phyloP scores from a whole-genome alignment of 2,329 filamentous ascomycete species.

The Neonectria coccinea region DNA sequence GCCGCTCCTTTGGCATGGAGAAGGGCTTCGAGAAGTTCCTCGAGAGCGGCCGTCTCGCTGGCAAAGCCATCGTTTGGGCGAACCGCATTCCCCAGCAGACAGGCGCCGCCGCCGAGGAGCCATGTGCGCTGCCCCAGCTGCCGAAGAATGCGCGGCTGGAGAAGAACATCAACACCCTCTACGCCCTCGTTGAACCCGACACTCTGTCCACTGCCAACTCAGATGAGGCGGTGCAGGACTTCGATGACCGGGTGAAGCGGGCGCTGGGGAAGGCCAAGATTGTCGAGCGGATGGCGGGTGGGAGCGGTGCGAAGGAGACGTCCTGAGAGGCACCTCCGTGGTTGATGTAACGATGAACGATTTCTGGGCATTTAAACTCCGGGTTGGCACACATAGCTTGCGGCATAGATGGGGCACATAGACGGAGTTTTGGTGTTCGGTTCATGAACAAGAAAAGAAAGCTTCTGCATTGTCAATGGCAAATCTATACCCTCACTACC shows the following conservation, averaged over 20 bases:
- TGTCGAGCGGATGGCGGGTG: constrained; percentile 75
- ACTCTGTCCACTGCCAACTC: constrained; percentile 84
- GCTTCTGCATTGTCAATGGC: constrained; percentile 47
- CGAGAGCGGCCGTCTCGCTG: constrained; percentile 82
- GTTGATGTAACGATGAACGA: constrained; percentile 17
- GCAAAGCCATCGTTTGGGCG: constrained; percentile 85
- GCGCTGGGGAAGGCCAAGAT: constrained; percentile 88
- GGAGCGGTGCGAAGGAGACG: constrained; percentile 34
- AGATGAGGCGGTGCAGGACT: constrained; percentile 90
- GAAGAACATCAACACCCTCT: constrained; percentile 81
- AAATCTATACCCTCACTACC: constrained; percentile 47
- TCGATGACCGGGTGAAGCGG: constrained; percentile 88
- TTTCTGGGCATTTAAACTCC: constrained; percentile 22
- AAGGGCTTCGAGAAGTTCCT: constrained; percentile 95
- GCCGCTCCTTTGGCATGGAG: constrained; percentile 88
- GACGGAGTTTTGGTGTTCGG: constrained; percentile 20
- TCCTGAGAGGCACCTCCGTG: constrained; percentile 20
- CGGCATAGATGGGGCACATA: constrained; percentile 19
- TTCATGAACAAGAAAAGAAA: constrained; percentile 33
- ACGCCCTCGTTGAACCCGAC: constrained; percentile 81
- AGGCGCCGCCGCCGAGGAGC: constrained; percentile 10
- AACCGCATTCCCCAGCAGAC: constrained; percentile 66
- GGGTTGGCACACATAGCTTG: constrained; percentile 8
- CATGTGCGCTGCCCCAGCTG: constrained; percentile 55
- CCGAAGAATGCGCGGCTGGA: constrained; percentile 73